Percentiles rank a stretch among this genome's conserved stretches.
These are phyloP conservation scores for Escallonia herrerae DNA, from an alignment of 129 eudicot species.

Conservation along the genomic window DNA sequence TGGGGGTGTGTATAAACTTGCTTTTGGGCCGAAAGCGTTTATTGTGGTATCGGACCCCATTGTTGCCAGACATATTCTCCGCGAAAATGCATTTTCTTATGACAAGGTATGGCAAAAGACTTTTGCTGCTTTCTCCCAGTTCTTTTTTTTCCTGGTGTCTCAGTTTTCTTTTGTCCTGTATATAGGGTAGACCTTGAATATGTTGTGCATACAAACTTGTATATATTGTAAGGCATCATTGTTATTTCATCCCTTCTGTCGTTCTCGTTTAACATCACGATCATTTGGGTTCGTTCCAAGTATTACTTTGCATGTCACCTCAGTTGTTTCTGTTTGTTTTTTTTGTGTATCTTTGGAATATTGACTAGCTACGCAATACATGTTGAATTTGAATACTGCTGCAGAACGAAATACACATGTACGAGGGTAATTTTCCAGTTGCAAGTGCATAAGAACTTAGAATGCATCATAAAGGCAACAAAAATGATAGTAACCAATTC, in stretches of 20 bases:
- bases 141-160: background rate
- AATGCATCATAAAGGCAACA: no score
- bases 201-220: background rate
- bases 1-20: slow-evolving; percentile 94
- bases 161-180: background rate
- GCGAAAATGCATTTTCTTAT: slow-evolving; percentile 91
- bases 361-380: no score
- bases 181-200: background rate
- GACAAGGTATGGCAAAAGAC: slow-evolving; percentile 68
- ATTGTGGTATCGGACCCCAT: slow-evolving; percentile 97
- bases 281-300: no score
- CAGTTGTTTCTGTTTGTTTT: background rate
- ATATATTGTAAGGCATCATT: background rate
- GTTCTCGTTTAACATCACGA: background rate
- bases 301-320: background rate
- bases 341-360: background rate
- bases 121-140: background rate
- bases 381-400: no score
- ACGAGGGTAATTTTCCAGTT: no score
- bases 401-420: no score
- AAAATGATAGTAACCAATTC: no score
- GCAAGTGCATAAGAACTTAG: no score
- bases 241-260: background rate
- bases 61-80: slow-evolving; percentile 89
- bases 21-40: slow-evolving; percentile 99